A percentile compares a stretch with the other conserved stretches of the same genome.
These are phyloP conservation scores for Phytopythium kandeliae DNA, from an alignment of 352 stramenopile species.

Conservation along the genomic window DNA sequence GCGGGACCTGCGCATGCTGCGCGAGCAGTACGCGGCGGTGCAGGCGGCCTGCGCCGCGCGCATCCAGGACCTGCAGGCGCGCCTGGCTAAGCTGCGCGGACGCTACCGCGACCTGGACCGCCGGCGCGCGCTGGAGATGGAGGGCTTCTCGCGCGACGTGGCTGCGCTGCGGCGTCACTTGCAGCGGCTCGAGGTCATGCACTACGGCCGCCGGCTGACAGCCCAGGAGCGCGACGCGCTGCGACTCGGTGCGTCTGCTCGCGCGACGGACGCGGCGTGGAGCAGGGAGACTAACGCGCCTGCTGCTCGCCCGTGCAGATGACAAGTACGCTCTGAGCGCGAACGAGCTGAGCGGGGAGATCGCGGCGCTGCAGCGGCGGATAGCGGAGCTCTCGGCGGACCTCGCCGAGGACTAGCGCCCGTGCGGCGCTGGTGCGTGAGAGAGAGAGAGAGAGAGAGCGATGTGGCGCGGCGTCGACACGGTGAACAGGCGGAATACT, in stretches of 20 bases:
- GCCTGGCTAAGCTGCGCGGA: conserved; percentile 51
- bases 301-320: conserved; percentile 15
- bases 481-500: no score
- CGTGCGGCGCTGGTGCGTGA: neutral
- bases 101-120: conserved; percentile 63
- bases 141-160: conserved; percentile 72
- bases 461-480: no score
- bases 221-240: conserved; percentile 39
- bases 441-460: no score
- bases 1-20: conserved; percentile 64
- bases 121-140: conserved; percentile 76
- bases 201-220: conserved; percentile 49
- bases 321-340: conserved; percentile 47
- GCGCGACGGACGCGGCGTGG: no score
- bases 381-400: conserved; percentile 54
- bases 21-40: conserved; percentile 71
- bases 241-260: conserved; percentile 33
- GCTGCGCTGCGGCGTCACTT: conserved; percentile 53
- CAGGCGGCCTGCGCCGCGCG: conserved; percentile 62
- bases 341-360: conserved; percentile 59
- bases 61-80: conserved; percentile 66
- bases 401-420: conserved; percentile 28
- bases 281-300: no score
- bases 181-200: conserved; percentile 64
- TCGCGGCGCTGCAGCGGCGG: conserved; percentile 52